phyloP scores from a whole-genome alignment of 2,329 filamentous ascomycete species.

The Fusarium penzigii region DNA sequence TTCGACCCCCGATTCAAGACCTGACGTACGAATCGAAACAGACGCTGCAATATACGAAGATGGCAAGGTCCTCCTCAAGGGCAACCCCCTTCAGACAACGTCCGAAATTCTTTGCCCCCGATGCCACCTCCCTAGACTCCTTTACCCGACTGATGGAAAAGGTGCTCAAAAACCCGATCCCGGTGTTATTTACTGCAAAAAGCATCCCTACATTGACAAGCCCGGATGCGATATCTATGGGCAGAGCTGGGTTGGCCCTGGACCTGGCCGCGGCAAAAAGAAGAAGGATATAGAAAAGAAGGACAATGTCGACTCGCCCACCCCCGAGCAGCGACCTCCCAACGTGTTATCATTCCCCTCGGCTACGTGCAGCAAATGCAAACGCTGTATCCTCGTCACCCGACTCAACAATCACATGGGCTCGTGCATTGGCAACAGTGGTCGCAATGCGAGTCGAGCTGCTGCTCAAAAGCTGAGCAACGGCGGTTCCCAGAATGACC shows the following conservation, averaged over 20 bases:
- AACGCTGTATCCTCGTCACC: conserved; percentile 64
- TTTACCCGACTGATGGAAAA: conserved; percentile 71
- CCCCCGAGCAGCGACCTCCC: conserved; percentile 56
- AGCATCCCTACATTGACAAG: conserved; percentile 75
- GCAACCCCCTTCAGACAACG: conserved; percentile 71
- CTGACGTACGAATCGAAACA: conserved; percentile 62
- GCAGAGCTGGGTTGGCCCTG: conserved; percentile 75
- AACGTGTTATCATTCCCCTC: conserved; percentile 67
- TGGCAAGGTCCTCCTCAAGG: conserved; percentile 67
- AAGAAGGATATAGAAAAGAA: conserved; percentile 75
- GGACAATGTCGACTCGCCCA: conserved; percentile 49
- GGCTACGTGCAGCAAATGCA: conserved; percentile 68
- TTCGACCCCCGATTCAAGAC: conserved; percentile 53
- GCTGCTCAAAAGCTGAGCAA: conserved; percentile 66
- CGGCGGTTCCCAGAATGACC: conserved; percentile 54
- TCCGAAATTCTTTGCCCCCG: conserved; percentile 72
- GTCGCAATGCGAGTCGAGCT: conserved; percentile 61
- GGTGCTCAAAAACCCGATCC: conserved; percentile 67
- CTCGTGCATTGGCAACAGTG: conserved; percentile 66
- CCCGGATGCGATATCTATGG: conserved; percentile 79
- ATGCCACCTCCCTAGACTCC: conserved; percentile 72
- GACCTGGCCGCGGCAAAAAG: conserved; percentile 72
- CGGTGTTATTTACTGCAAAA: conserved; percentile 74
- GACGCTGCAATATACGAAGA: conserved; percentile 71
- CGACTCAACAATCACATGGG: conserved; percentile 69